Base-by-base conservation (phyloP, 805 yeast genomes). In the Sugiyamaella marilandica region DNA sequence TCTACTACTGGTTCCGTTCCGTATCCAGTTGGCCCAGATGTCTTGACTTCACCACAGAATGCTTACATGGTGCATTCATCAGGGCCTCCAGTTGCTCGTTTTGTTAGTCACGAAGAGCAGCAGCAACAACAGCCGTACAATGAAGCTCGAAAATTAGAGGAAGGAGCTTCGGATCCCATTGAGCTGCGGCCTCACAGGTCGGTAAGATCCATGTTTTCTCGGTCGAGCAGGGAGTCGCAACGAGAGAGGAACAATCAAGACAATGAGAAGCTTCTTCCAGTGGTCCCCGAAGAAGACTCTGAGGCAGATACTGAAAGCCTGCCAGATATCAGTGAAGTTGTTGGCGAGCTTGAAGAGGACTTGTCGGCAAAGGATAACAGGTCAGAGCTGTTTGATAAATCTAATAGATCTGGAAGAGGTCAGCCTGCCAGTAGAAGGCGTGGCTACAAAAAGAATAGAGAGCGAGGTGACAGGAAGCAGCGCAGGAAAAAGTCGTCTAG, bases 251-350 rank as follows among this genome's bases (percentile, higher is more conserved):
- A 16, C 11, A 10, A 9, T 13, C 45, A 16, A 41, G 29, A 29
- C 5, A 4, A 13, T 5, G 50, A 47, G n/a, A 32, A 34, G 19
- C 19, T 18, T 8, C 43, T 49, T n/a, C 52, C 52, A 5, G 36
- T 49, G 5, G 29, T 49, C 10, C 45, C 29, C 13, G 52, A 49
- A 41, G 52, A 49, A 14, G 26, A 21, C 13, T 39, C 45, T 3
- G 52, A 50, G 7, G 21, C 35, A 2, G 53, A 50, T 7, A 10
- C 35, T n/a, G 56, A 56, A 11, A 33, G 34, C 19, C 41, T 56
- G n/a, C 59, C 59, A 13, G 59, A 54, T 47, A 32, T 56, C 11
- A 35, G 47, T 10, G 43, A 56, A 33, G 59, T 51, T 16, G 51
- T 56, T 11, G 33, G 41, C 18, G 26, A 47, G 33, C 44, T 58